Percentiles rank a stretch among this genome's conserved stretches.
Conservation (phyloP, 306 rosid genomes). For the Dryas drummondii region DNA sequence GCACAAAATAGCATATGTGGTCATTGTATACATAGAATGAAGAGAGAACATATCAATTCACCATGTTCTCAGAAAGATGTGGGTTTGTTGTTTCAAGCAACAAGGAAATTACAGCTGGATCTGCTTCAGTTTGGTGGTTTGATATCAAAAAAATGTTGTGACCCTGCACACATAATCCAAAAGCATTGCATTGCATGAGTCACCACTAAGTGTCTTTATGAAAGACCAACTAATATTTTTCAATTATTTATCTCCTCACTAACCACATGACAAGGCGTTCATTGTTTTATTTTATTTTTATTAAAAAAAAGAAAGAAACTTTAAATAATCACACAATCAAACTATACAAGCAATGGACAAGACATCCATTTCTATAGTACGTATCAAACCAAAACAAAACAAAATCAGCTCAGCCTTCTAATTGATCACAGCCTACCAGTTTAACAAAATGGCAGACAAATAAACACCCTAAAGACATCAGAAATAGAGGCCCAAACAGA, state of each 20-base stretch:
- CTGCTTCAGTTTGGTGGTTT: slow-evolving; percentile 99
- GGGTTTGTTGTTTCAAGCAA: slow-evolving; percentile 73
- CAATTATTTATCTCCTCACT: slow-evolving; percentile 13
- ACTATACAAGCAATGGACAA: too few relatives aligned
- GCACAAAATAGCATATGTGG: slow-evolving; percentile 9
- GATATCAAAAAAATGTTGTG: slow-evolving; percentile 91
- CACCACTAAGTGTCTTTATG: neutral
- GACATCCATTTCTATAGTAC: too few relatives aligned
- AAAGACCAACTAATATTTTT: slow-evolving; percentile 20
- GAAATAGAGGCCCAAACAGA: too few relatives aligned
- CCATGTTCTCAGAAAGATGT: slow-evolving; percentile 76
- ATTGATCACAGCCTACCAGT: too few relatives aligned
- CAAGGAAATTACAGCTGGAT: slow-evolving; percentile 90
- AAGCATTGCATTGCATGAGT: slow-evolving; percentile 26
- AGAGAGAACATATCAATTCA: slow-evolving; percentile 26
- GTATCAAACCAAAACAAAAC: too few relatives aligned
- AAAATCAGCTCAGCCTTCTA: too few relatives aligned
- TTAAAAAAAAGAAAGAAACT: too few relatives aligned
- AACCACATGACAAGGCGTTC: slow-evolving; percentile 18
- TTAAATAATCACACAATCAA: too few relatives aligned
- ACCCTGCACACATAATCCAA: slow-evolving; percentile 60
- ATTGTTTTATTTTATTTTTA: too few relatives aligned
- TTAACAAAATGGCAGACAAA: too few relatives aligned
- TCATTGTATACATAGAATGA: neutral
- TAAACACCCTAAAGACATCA: too few relatives aligned